Base-by-base conservation (phyloP, 352 stramenopile species). In the Globisporangium okanoganense region DNA sequence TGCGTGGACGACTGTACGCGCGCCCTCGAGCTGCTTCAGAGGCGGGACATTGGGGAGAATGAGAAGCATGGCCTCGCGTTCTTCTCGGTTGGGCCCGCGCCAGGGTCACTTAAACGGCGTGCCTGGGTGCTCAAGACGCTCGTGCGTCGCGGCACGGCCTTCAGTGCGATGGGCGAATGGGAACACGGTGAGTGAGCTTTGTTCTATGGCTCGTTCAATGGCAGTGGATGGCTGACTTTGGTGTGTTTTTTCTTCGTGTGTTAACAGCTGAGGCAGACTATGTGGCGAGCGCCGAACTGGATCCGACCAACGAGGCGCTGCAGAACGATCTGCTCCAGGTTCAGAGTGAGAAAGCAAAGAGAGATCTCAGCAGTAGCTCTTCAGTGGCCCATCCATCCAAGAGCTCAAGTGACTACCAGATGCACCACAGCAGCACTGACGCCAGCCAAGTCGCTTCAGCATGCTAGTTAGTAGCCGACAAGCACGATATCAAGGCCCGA, bases 61-160 rank as follows among this genome's bases (percentile, higher is more conserved):
- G 25, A 38, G 14, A 35, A 9, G 0, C 48, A 45, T 20, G 51
- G 65, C 18, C 70, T 90, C n/a, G 70, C 75, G 8, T 90, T 87
- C 33, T 92, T 85, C 50, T 77, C 73, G 0, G 71, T 76, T 13
- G 73, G 74, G 2, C 85, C 85, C 35, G 65, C 78, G 0, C 60
- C 80, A 41, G 82, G 85, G 1, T 81, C 79, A 18, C 20, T 51
- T 4, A 78, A 89, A 60, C 79, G 85, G n/a, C 76, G 80, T 16
- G 67, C 60, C 13, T 94, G 82, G 79, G 85, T 94, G 0, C 60
- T 94, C n/a, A 87, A 88, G 62, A 91, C 83, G 1, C 68, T 94
- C 3, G 78, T 91, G 38, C 75, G 81, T 53, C 78, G 85, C 12
- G 85, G 79, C 36, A 77, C 78, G 6, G 85, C 80, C 8, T 73